phyloP scores from a whole-genome alignment of 371 early-diverging fungal genomes.

The Mucor sp. region DNA sequence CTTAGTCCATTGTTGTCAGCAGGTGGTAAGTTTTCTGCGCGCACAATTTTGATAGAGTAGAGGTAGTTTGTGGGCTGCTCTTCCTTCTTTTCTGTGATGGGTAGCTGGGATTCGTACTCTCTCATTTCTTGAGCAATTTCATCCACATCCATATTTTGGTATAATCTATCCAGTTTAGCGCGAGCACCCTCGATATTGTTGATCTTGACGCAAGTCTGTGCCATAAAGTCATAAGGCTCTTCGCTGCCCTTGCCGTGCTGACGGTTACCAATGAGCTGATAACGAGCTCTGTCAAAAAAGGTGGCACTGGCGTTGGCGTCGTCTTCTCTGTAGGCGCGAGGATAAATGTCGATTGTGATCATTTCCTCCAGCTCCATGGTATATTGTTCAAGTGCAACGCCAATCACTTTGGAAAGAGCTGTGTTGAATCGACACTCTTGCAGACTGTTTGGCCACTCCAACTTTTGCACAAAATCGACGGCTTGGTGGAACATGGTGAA shows the following conservation, averaged over 20 bases:
- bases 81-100: slow-evolving; percentile 1
- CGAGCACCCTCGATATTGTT: slow-evolving; percentile 73
- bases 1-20: slow-evolving; percentile 64
- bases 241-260: slow-evolving; percentile 28
- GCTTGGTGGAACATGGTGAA: slow-evolving; percentile 79
- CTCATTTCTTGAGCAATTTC: slow-evolving; percentile 54
- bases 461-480: slow-evolving; percentile 65
- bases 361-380: slow-evolving; percentile 44
- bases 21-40: slow-evolving; percentile 57
- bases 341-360: slow-evolving; percentile 42
- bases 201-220: slow-evolving; percentile 65
- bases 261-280: slow-evolving; percentile 40
- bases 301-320: slow-evolving; percentile 20
- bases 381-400: slow-evolving; percentile 56
- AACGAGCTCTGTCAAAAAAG: slow-evolving; percentile 45
- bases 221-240: slow-evolving; percentile 55
- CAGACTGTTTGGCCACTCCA: slow-evolving; percentile 78
- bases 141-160: slow-evolving; percentile 69
- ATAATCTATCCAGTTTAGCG: slow-evolving; percentile 60
- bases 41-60: slow-evolving; percentile 62
- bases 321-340: slow-evolving; percentile 20
- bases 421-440: slow-evolving; percentile 72
- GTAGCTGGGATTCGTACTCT: slow-evolving; percentile 33
- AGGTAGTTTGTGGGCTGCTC: slow-evolving; percentile 39
- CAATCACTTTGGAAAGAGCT: slow-evolving; percentile 67